Conservation (phyloP, 768 basidiomycete genomes). For the Leccinellum rugosiceps region DNA sequence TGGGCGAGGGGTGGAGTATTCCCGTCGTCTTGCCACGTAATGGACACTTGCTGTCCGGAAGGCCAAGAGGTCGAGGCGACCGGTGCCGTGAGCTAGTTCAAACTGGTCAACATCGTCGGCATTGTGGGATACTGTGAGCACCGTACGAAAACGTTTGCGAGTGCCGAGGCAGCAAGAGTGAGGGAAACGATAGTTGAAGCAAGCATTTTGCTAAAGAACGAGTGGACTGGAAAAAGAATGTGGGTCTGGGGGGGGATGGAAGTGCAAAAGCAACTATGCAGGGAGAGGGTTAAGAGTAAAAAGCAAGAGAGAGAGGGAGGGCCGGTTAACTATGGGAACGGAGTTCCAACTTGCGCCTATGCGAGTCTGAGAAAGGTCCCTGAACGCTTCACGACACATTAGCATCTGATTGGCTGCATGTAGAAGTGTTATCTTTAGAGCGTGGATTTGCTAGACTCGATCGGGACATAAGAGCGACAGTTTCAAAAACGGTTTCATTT, state of each 20-base stretch:
- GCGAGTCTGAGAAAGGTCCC: neutral
- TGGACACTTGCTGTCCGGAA: slow-evolving; percentile 46
- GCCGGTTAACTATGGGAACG: slow-evolving; percentile 10
- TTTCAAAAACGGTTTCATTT: neutral
- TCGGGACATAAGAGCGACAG: neutral
- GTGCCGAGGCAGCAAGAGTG: slow-evolving; percentile 48
- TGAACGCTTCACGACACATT: neutral
- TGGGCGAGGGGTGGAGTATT: slow-evolving; percentile 42
- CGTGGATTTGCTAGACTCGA: neutral
- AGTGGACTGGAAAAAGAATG: slow-evolving; percentile 24
- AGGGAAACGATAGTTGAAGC: slow-evolving; percentile 45
- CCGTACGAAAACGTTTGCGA: slow-evolving; percentile 59
- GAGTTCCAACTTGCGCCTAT: slow-evolving; percentile 31
- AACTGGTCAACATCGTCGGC: slow-evolving; percentile 1
- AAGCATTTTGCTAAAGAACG: slow-evolving; percentile 43
- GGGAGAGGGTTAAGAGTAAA: neutral
- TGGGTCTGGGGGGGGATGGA: slow-evolving; percentile 16
- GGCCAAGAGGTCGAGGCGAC: slow-evolving; percentile 41
- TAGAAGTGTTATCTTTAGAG: neutral
- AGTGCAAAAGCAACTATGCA: slow-evolving; percentile 3
- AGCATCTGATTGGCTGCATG: neutral
- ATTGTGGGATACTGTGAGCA: neutral
- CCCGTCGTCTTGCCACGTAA: slow-evolving; percentile 62
- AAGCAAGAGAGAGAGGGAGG: neutral
- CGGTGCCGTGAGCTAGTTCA: slow-evolving; percentile 55